Conservation (phyloP, 192 early-diverging fungal genomes). For the Linnemannia hyalina region DNA sequence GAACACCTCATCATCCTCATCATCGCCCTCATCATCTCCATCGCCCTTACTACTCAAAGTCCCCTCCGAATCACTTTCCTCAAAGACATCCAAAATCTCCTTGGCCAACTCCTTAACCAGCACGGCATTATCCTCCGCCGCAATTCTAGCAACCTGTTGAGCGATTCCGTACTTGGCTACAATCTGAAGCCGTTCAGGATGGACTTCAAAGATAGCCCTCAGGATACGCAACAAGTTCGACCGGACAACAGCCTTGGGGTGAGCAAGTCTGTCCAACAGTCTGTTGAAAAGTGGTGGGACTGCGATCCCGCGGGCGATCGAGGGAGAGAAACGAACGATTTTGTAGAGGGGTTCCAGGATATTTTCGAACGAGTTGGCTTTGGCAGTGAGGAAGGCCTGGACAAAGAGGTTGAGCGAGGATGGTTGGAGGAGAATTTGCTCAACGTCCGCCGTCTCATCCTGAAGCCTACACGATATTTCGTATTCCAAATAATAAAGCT, state of each 20-base stretch:
- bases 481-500: not conserved
- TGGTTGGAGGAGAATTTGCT: constrained; percentile 47
- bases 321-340: constrained; percentile 58
- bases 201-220: constrained; percentile 59
- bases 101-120: constrained; percentile 65
- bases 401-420: constrained; percentile 55
- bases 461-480: constrained; percentile 33
- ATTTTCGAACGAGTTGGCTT: constrained; percentile 67
- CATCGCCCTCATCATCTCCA: constrained; percentile 20
- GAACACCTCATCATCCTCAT: not conserved
- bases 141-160: constrained; percentile 46
- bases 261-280: constrained; percentile 44
- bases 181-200: constrained; percentile 50
- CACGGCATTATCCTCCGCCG: constrained; percentile 60
- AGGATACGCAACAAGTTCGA: constrained; percentile 64
- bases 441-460: constrained; percentile 57
- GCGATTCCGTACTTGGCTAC: constrained; percentile 49
- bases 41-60: constrained; percentile 13
- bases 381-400: constrained; percentile 58
- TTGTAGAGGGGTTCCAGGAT: constrained; percentile 66
- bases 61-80: constrained; percentile 47
- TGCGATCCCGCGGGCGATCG: constrained; percentile 51
- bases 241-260: constrained; percentile 65
- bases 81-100: constrained; percentile 53
- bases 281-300: constrained; percentile 52